Base-by-base conservation (phyloP, 257 asterid species). In the Nicotiana tomentosiformis region DNA sequence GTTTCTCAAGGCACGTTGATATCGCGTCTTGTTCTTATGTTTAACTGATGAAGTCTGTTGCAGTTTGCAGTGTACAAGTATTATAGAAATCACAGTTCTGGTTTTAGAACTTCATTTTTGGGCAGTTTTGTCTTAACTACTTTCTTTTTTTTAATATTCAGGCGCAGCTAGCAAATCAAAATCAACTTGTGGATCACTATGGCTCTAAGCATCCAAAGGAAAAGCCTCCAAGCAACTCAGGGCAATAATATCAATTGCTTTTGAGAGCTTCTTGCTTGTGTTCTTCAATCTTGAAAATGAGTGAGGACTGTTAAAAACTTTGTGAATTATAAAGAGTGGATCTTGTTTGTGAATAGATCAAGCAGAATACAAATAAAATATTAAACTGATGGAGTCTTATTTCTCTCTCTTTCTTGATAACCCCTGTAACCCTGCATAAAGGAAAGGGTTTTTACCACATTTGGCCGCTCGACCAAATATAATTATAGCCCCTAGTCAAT, bases 121-220 rank as follows among this genome's bases (percentile, higher is more conserved):
- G 23, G n/a, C 26, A 57, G 26, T 57, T 17, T 57, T 57, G 10
- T 18, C 26, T 57, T 18, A 17, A 57, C 26, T 18, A 57, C 2
- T 5, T 16, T 17, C 4, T 17, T 57, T 17, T 17, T 57, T 18
- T 12, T 53, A 72, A 69, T 55, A 90, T 85, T 49, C 92, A 95
- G 98, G 89, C 68, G 83, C 97, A 92, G 88, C 92, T 94, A 67
- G 98, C 98, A 61, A 95, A 95, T 78, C 90, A 92, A 15, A 95
- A 95, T 72, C 99, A 95, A 88, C 96, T 95, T 23, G 81, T 85
- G 4, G 99, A 95, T 88, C 99, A 95, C 85, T 95, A 91, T 53
- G 88, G 89, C 80, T 95, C 98, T 69, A 95, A 95, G 90, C 98
- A 95, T 86, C 99, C 99, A 7, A 95, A 95, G 85, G 99, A 95